These are phyloP conservation scores for Pleurostoma richardsiae DNA, from an alignment of 2,329 filamentous ascomycete species.

Conservation along the genomic window DNA sequence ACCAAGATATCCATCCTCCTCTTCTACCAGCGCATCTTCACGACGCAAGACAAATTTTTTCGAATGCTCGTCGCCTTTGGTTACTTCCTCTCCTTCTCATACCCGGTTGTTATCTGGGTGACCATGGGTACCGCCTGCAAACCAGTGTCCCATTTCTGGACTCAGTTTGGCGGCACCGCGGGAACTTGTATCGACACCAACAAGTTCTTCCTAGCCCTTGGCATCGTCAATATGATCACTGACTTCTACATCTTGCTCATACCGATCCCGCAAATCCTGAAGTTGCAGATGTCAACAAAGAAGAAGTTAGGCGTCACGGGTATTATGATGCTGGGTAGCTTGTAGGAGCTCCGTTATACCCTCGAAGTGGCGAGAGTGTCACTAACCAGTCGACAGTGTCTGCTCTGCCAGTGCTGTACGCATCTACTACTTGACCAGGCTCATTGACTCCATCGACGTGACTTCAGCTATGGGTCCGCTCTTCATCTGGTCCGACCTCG, in stretches of 20 bases:
- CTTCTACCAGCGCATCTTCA: not conserved
- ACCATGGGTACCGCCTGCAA: not conserved
- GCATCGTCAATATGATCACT: not conserved
- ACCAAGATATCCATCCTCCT: constrained; percentile 1
- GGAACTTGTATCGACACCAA: not conserved
- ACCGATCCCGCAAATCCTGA: not conserved
- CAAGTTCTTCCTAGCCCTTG: not conserved
- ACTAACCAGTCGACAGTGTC: constrained; percentile 10
- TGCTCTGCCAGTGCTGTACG: constrained; percentile 21
- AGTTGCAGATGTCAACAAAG: not conserved
- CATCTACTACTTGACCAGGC: constrained; percentile 18
- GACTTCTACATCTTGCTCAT: not conserved
- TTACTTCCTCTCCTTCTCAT: too few species aligned
- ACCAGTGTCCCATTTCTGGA: constrained; percentile 1
- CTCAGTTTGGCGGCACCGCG: not conserved
- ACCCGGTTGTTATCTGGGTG: not conserved
- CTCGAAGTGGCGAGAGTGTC: too few species aligned
- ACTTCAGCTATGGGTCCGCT: constrained; percentile 20
- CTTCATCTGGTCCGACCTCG: constrained; percentile 25
- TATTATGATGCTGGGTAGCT: not conserved
- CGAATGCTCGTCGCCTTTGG: not conserved
- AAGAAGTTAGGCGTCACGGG: not conserved
- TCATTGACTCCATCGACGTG: constrained; percentile 15
- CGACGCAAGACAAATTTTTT: not conserved
- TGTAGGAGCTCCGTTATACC: not conserved